Base-by-base conservation (phyloP, 305 asterid species). In the Fraxinus sp. region DNA sequence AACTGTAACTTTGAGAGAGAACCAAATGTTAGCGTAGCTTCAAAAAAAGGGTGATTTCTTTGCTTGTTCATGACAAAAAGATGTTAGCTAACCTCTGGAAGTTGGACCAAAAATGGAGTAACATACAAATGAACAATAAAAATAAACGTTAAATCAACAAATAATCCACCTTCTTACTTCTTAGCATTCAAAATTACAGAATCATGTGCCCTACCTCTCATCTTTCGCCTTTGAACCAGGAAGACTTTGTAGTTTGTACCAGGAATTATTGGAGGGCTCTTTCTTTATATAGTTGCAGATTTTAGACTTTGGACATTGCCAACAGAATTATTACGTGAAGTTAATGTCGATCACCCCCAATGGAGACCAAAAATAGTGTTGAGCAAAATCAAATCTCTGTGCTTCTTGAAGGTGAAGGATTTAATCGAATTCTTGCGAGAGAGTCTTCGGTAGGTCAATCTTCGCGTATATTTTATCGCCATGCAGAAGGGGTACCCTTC, bases 401-500 rank as follows among this genome's bases (percentile, higher is more conserved):
- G 59, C 89, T 92, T n/a, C 89, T 92, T 14, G 83, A 84, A 73
- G 93, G 90, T 32, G 91, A 87, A 81, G 94, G 88, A 18, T 74
- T 87, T 70, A 83, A 85, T 10, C 86, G 89, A 24, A 89, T 91
- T 46, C 94, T 93, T 37, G 86, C 91, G 0, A 82, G 97, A 37
- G 89, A 91, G 77, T 37, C 90, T 3, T 91, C 94, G 0, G 80
- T 36, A 0, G 93, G 95, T 5, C 86, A 86, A 37, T 93, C 97
- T 7, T 93, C 97, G 2, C 88, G 89, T 24, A 77, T 86, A 2
- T 89, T 85, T 57, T 90, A 86, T 57, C 87, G 93, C 7, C 68
- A 85, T 1, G 83, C 89, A 0, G 93, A 90, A 85, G 99, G 97
- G 39, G 91, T 95, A 28, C 98, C 98, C 0, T 93, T 95, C 81